Conservation (phyloP, 331 rosid genomes). For the Erythrophleum ivorense region DNA sequence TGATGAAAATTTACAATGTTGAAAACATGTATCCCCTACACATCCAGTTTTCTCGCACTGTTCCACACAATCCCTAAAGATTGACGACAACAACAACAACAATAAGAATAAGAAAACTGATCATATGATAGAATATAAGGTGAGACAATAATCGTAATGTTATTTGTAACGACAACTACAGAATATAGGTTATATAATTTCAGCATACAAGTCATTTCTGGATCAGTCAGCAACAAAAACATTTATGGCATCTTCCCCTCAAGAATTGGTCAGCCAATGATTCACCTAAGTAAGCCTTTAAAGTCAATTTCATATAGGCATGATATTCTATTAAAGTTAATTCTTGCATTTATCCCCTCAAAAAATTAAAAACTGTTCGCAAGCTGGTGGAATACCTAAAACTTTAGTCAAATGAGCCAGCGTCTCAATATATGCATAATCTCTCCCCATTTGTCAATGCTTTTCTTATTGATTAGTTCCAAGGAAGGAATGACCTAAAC, state of each 20-base stretch:
- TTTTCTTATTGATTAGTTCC: background rate
- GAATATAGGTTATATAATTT: background rate
- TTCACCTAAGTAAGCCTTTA: background rate
- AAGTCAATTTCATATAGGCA: background rate
- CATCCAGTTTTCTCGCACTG: slow-evolving; percentile 91
- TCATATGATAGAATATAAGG: slow-evolving; percentile 21
- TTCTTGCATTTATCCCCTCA: background rate
- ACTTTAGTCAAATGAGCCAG: background rate
- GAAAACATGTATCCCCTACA: slow-evolving; percentile 85
- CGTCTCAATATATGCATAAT: background rate
- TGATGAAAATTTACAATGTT: slow-evolving; percentile 96
- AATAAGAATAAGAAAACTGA: slow-evolving; percentile 8
- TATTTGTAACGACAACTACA: slow-evolving; percentile 1
- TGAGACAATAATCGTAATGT: background rate
- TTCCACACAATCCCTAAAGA: slow-evolving; percentile 71
- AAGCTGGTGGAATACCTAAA: background rate
- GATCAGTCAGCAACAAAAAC: background rate
- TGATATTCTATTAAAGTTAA: background rate
- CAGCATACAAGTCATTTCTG: background rate
- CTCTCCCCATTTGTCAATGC: background rate
- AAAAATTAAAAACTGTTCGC: background rate
- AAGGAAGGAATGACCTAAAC: background rate
- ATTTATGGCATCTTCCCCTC: background rate
- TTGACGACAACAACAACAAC: background rate
- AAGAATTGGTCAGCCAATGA: background rate